Evolutionary conservation across 495 filamentous ascomycete genomes (phyloP).

Genomic region (Haplographium delicatum): DNA sequence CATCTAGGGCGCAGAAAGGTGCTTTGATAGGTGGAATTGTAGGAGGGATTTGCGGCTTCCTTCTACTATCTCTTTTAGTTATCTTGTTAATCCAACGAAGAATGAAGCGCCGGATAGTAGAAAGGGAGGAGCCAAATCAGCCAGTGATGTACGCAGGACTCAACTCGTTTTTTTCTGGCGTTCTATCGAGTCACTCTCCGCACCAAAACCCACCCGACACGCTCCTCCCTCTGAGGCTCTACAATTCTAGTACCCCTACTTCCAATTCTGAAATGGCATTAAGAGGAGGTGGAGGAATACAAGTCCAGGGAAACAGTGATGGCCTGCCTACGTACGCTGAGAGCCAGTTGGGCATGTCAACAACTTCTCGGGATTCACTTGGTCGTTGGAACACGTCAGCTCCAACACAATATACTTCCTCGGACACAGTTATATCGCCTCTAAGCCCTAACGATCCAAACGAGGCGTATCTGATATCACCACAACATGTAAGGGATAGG

Average conservation of each 20-base stretch:
- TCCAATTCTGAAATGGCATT: not conserved
- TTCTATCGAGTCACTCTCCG: constrained; percentile 6
- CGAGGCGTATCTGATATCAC: not conserved
- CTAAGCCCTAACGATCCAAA: not conserved
- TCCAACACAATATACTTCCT: not conserved
- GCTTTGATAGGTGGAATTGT: constrained; percentile 12
- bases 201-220: constrained; percentile 1
- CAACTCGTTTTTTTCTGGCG: constrained; percentile 11
- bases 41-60: constrained; percentile 3
- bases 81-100: constrained; percentile 4
- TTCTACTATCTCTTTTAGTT: constrained; percentile 1
- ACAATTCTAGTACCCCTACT: not conserved
- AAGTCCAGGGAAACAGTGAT: not conserved
- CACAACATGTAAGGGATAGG: constrained; percentile 6
- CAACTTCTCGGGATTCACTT: not conserved
- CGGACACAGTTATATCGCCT: constrained; percentile 1
- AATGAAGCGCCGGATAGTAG: not conserved
- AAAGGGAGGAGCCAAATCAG: not conserved
- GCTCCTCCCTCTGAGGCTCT: not conserved
- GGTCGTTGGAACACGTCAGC: not conserved
- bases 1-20: not conserved
- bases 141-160: constrained; percentile 13
- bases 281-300: not conserved
- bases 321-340: constrained; percentile 3
- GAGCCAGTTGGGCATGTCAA: not conserved